Evolutionary conservation across 2,329 filamentous ascomycete species (phyloP), one percentile per base, ranked within the genome.

Genomic region (Fusarium sp.): DNA sequence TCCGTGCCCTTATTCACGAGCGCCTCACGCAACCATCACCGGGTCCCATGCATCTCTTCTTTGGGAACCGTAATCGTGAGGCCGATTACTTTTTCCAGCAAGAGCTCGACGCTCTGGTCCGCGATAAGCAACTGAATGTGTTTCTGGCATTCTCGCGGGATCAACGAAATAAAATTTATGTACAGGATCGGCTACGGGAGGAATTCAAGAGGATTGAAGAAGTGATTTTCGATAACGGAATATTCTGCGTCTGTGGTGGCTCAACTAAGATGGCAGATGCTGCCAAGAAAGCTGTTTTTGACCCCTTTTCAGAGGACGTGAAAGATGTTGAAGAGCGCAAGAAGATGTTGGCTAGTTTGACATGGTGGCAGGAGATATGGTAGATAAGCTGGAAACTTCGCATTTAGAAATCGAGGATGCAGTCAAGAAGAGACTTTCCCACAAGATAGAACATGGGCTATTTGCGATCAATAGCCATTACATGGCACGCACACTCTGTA

Each of bases 61-160:
- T 93, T 71, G 96, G 96, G 13, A 93, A 92, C 69, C 90, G 96
- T 32, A 97, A 93, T 74, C 81, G 84, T 13, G 74, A 82, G 0
- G 87, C 90, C 0, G 96, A 99, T 78, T 98, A 88, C 80, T 94
- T 94, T 81, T 99, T 96, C 78, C 79, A 84, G 7, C 79, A 90
- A 0, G 94, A 98, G 67, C 98, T 94, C 94, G 74, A 81, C 2
- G 42, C 58, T 13, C 62, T 76, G 2, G 70, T 68, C 3, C 46
- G 51, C 7, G 66, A 67, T 4, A 71, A 55, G 4, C 60, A 71
- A 3, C 48, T 85, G 8, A 53, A 73, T 1, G 75, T 85, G 10
- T 75, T 80, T 45, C 78, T 84, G 3, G 85, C 84, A 25, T 87
- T 88, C 68, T 85, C 86, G 4, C 79, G 85, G 18, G 82, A 86